Percentiles rank a stretch among this genome's conserved stretches.
Conservation (phyloP, 192 early-diverging fungal genomes). For the Linnemannia hyalina region DNA sequence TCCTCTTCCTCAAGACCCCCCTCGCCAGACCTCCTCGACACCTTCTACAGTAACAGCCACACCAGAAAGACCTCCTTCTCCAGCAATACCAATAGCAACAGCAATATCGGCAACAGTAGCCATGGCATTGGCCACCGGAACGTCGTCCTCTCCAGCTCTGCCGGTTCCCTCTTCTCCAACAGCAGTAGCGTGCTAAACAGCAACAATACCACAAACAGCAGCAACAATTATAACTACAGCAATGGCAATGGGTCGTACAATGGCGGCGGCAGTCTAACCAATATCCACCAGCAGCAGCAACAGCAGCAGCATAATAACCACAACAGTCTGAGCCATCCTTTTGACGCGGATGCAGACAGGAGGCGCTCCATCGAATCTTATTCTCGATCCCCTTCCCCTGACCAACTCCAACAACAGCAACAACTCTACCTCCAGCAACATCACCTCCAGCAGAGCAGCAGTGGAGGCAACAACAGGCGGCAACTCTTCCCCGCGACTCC, state of each 20-base stretch:
- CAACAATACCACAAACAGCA: not conserved
- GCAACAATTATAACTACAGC: not conserved
- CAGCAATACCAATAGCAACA: slow-evolving; percentile 19
- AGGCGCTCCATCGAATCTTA: slow-evolving; percentile 38
- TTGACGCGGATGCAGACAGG: slow-evolving; percentile 18
- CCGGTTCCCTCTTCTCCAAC: slow-evolving; percentile 25
- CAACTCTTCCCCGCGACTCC: slow-evolving; percentile 15
- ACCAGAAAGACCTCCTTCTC: slow-evolving; percentile 43
- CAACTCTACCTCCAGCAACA: not conserved
- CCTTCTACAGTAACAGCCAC: slow-evolving; percentile 23
- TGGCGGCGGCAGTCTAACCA: slow-evolving; percentile 2
- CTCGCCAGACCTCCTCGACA: slow-evolving; percentile 30
- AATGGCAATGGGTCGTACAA: slow-evolving; percentile 11
- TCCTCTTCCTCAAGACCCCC: slow-evolving; percentile 40
- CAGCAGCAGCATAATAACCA: not conserved
- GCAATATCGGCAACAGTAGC: not conserved
- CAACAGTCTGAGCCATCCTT: slow-evolving; percentile 16
- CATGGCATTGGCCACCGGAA: not conserved
- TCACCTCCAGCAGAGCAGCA: slow-evolving; percentile 3
- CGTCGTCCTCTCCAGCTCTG: slow-evolving; percentile 21
- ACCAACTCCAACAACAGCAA: slow-evolving; percentile 15
- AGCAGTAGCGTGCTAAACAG: slow-evolving; percentile 11
- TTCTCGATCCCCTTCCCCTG: slow-evolving; percentile 43
- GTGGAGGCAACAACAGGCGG: not conserved
- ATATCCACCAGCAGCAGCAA: slow-evolving; percentile 7